Evolutionary conservation across 352 stramenopile species (phyloP), one percentile per base, ranked within the genome.

Genomic region (Pythium rhizo-oryzae): DNA sequence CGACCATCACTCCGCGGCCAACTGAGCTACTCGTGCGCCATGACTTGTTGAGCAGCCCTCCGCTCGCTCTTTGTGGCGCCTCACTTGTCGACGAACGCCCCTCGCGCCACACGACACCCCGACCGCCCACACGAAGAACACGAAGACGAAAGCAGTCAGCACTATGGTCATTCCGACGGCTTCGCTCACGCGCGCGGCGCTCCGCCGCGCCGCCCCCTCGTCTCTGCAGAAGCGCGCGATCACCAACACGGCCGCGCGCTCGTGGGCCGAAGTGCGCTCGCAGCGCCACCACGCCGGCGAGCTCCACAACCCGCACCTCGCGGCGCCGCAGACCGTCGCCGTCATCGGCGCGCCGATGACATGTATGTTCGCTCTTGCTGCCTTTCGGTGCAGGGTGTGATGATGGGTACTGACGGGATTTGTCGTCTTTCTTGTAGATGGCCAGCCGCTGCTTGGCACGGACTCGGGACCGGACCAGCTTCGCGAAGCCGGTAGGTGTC

Each of bases 311-410:
- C 68, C 78, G 59, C 56, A 81, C 57, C 62, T 96, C 51, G 66
- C 67, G 39, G 62, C 78, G 49, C 87, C 87, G 44, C 79, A 90
- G 59, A 94, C 88, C 0, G 88, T 93, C 44, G 75, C 85, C 0
- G 67, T 96, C 46, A 96, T 96, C 52, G 88, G 88, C 69, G 88
- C 86, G n/a, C 88, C 88, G 21, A 96, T 96, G 88, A 96, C 86
- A 11, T 89, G 88, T 96, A 74, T 41, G 81, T 62, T 4, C 28
- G 16, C 23, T n/a, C n/a, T n/a, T n/a, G n/a, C n/a, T n/a, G n/a
- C n/a, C n/a, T n/a, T n/a, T n/a, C n/a, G n/a, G n/a, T n/a, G n/a
- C n/a, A n/a, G n/a, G n/a, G n/a, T n/a, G n/a, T n/a, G n/a, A n/a
- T 37, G 19, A 47, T 50, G 15, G 23, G 18, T 46, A 39, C 23